A percentile compares a stretch with the other conserved stretches of the same genome.
Conservation (phyloP, 176 grass and related monocot species). For the Oryza glumipatula region DNA sequence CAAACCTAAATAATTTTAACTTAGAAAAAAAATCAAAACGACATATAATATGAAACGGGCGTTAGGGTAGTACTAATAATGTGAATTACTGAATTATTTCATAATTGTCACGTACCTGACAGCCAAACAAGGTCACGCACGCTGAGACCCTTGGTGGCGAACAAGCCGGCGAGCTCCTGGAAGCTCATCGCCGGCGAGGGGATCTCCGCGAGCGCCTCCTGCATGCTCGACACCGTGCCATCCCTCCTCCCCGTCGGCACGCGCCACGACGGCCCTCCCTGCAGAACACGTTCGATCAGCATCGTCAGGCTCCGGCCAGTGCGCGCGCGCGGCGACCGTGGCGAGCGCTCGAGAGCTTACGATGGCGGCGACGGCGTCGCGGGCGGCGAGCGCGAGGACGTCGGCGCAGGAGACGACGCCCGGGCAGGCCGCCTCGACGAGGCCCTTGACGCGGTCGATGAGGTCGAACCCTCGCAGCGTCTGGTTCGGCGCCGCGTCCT, state of each 20-base stretch:
- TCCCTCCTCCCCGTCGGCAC: constrained; percentile 88
- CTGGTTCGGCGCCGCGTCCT: constrained; percentile 68
- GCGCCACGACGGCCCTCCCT: constrained; percentile 91
- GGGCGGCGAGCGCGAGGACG: constrained; percentile 60
- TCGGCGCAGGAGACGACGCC: constrained; percentile 82
- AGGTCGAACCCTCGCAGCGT: constrained; percentile 88
- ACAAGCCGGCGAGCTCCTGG: constrained; percentile 50
- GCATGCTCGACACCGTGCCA: constrained; percentile 61
- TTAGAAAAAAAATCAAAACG: too few species aligned
- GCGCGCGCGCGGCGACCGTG: neutral
- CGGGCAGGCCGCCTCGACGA: constrained; percentile 77
- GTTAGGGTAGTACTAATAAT: too few species aligned
- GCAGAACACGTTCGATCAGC: neutral
- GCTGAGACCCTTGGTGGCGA: constrained; percentile 70
- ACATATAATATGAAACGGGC: too few species aligned
- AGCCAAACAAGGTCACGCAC: constrained; percentile 77
- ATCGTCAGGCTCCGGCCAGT: neutral
- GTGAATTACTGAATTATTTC: too few species aligned
- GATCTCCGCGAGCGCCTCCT: constrained; percentile 65
- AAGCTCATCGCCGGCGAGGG: constrained; percentile 64
- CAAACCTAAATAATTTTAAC: too few species aligned
- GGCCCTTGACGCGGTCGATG: constrained; percentile 67
- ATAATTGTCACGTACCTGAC: constrained; percentile 30
- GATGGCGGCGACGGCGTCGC: constrained; percentile 78
- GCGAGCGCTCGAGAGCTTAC: constrained; percentile 37